Percentiles rank a stretch among this genome's conserved stretches.
phyloP scores from a whole-genome alignment of 2,329 filamentous ascomycete species.

The Daldinia eschscholtzii region DNA sequence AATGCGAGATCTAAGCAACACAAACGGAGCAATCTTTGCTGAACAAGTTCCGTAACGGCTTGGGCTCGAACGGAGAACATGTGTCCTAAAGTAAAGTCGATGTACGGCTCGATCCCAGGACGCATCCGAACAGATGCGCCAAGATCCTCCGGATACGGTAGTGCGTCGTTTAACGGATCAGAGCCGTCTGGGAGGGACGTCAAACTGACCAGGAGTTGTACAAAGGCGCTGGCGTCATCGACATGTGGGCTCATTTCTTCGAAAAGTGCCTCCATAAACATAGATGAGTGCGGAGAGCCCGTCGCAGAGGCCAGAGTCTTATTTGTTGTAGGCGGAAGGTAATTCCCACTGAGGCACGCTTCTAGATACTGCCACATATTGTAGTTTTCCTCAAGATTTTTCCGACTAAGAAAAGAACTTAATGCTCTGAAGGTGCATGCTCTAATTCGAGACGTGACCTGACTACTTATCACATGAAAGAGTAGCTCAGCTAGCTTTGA shows the following conservation, averaged over 20 bases:
- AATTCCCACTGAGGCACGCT: constrained; percentile 78
- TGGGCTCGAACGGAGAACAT: constrained; percentile 77
- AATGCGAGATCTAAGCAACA: constrained; percentile 87
- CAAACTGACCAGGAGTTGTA: constrained; percentile 80
- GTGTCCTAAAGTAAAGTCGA: constrained; percentile 89
- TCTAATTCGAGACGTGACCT: constrained; percentile 80
- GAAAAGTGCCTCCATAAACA: constrained; percentile 73
- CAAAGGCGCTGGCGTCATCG: constrained; percentile 87
- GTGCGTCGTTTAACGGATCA: constrained; percentile 74
- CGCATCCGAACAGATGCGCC: constrained; percentile 79
- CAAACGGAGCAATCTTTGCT: constrained; percentile 79
- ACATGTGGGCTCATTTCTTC: constrained; percentile 81
- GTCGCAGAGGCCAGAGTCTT: constrained; percentile 52
- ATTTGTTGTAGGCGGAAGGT: constrained; percentile 49
- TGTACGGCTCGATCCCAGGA: constrained; percentile 90
- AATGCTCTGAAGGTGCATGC: constrained; percentile 87
- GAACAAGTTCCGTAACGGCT: constrained; percentile 74
- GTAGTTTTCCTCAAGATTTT: constrained; percentile 74
- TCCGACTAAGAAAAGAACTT: constrained; percentile 79
- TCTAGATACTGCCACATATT: constrained; percentile 86
- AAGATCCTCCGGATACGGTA: constrained; percentile 89
- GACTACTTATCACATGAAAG: constrained; percentile 82
- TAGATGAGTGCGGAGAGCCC: constrained; percentile 49
- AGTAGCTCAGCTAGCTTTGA: constrained; percentile 80
- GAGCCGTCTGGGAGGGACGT: constrained; percentile 74